A percentile compares a stretch with the other conserved stretches of the same genome.
These are phyloP conservation scores for Kwoniella mangroviensis DNA, from an alignment of 768 basidiomycete species.

Conservation along the genomic window DNA sequence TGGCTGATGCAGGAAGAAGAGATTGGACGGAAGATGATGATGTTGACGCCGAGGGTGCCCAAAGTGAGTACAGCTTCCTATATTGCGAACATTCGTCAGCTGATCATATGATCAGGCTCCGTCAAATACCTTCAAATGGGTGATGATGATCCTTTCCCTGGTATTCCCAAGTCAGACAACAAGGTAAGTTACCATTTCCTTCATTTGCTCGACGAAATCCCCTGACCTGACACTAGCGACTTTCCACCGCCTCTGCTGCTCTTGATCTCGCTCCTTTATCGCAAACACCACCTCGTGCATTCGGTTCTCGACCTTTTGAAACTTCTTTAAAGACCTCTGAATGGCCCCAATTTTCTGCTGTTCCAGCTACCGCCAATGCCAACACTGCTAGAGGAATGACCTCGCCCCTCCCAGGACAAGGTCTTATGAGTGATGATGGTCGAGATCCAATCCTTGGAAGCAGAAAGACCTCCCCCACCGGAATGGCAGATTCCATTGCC, in stretches of 20 bases:
- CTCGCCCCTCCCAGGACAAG: conserved; percentile 37
- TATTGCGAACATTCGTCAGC: neutral
- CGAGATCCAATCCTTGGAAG: conserved; percentile 26
- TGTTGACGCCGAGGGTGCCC: conserved; percentile 53
- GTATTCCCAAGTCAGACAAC: conserved; percentile 54
- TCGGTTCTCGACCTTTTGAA: conserved; percentile 65
- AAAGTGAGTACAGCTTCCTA: conserved; percentile 33
- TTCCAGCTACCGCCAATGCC: conserved; percentile 10
- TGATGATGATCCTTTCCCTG: conserved; percentile 80
- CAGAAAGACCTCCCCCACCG: conserved; percentile 40
- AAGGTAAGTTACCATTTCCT: conserved; percentile 26
- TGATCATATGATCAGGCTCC: conserved; percentile 33
- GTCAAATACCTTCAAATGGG: conserved; percentile 67
- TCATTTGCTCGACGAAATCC: neutral
- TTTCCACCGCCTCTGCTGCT: conserved; percentile 87
- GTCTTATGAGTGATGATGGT: conserved; percentile 30
- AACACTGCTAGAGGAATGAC: conserved; percentile 31
- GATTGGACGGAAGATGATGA: conserved; percentile 51
- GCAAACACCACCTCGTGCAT: conserved; percentile 71
- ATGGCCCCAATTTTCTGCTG: conserved; percentile 82
- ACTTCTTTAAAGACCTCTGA: conserved; percentile 68
- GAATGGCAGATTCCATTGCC: conserved; percentile 56
- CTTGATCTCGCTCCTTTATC: conserved; percentile 88
- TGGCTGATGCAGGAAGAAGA: conserved; percentile 31
- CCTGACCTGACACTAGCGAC: conserved; percentile 59